Evolutionary conservation across 208 protist genomes (phyloP).

Genomic region (Trypanosoma lewisi): DNA sequence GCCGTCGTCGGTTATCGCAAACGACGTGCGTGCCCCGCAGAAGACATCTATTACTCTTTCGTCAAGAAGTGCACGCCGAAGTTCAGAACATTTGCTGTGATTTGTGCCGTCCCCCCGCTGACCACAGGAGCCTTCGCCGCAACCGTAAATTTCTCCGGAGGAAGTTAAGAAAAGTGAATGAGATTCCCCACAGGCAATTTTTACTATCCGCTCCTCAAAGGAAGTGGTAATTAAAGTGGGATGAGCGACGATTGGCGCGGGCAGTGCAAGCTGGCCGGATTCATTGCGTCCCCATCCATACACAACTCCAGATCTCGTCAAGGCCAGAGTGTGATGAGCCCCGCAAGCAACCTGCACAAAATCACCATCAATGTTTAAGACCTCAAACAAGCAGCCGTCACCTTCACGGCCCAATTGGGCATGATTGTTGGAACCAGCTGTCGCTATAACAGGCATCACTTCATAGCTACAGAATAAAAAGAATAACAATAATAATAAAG

Average conservation of each 20-base stretch:
- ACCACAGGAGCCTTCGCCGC: slow-evolving; percentile 27
- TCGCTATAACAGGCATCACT: slow-evolving; percentile 20
- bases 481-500: neutral
- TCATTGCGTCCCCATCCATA: slow-evolving; percentile 24
- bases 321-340: slow-evolving; percentile 16
- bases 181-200: slow-evolving; percentile 18
- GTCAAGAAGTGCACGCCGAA: slow-evolving; percentile 12
- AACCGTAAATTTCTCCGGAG: slow-evolving; percentile 23
- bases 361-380: slow-evolving; percentile 19
- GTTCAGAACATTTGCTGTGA: slow-evolving; percentile 15
- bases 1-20: slow-evolving; percentile 20
- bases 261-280: slow-evolving; percentile 19
- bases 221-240: slow-evolving; percentile 8
- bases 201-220: slow-evolving; percentile 11
- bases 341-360: slow-evolving; percentile 22
- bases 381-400: slow-evolving; percentile 17
- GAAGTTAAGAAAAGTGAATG: slow-evolving; percentile 24
- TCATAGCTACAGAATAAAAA: neutral
- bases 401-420: slow-evolving; percentile 20
- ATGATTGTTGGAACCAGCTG: slow-evolving; percentile 17
- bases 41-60: slow-evolving; percentile 20
- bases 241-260: slow-evolving; percentile 1
- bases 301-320: slow-evolving; percentile 15
- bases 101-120: slow-evolving; percentile 23
- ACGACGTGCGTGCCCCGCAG: slow-evolving; percentile 27